Percentiles rank a stretch among this genome's conserved stretches.
Evolutionary conservation across 176 grass and related monocot genomes (phyloP).

Genomic region (Carex parvula): DNA sequence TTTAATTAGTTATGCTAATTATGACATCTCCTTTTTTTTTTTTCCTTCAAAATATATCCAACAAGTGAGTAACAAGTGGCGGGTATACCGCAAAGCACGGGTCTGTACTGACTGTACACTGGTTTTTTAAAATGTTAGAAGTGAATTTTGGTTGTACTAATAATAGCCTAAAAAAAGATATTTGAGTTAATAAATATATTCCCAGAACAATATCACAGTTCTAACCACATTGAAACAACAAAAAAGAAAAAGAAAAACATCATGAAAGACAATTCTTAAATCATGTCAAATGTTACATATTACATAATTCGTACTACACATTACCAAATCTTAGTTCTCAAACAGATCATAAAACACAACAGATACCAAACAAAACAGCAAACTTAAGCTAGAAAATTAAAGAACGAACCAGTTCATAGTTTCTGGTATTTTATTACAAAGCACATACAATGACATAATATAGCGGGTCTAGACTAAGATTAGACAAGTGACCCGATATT

Average conservation of each 20-base stretch:
- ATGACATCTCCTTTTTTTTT: too few relatives aligned
- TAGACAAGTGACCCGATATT: slow-evolving; percentile 1
- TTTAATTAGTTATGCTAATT: too few relatives aligned
- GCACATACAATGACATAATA: background rate
- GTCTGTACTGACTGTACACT: too few relatives aligned
- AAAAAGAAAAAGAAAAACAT: background rate
- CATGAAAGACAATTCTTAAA: background rate
- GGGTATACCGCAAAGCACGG: too few relatives aligned
- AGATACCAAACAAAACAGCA: background rate
- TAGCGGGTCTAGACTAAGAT: background rate
- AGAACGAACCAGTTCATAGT: slow-evolving; percentile 19
- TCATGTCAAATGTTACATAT: background rate
- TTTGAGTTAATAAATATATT: too few relatives aligned
- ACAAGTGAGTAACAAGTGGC: too few relatives aligned
- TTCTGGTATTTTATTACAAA: slow-evolving; percentile 28
- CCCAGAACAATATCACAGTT: background rate
- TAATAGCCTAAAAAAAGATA: background rate
- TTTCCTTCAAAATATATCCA: too few relatives aligned
- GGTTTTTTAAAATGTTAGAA: background rate
- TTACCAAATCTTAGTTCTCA: background rate
- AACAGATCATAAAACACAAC: background rate
- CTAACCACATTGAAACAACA: background rate
- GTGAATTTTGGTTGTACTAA: background rate
- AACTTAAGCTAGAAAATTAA: background rate
- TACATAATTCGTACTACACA: background rate